Conservation (phyloP, 306 rosid genomes). For the Aeschynomene evenia region DNA sequence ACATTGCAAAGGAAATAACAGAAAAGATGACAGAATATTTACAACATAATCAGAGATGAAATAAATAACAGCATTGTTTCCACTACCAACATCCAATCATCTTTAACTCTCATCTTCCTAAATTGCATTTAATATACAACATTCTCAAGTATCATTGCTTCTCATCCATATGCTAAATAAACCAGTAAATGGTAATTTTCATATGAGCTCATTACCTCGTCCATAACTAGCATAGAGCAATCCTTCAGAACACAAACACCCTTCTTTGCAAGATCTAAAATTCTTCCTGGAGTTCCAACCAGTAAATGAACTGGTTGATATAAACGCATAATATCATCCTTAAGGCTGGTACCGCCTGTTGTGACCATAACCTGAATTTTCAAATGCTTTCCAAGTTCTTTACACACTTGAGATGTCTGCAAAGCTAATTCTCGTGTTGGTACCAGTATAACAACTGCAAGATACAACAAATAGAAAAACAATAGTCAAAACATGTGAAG, state of each 20-base stretch:
- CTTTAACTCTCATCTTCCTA: background rate
- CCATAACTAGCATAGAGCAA: conserved; percentile 94
- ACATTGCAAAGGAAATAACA: background rate
- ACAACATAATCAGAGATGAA: conserved; percentile 9
- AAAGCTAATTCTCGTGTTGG: conserved; percentile 97
- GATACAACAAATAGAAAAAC: conserved; percentile 12
- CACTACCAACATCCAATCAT: background rate
- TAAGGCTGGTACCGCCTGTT: conserved; percentile 96
- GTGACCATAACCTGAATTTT: conserved; percentile 96
- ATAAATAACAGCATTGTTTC: conserved; percentile 18
- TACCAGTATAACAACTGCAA: conserved; percentile 87
- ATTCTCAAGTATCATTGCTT: background rate
- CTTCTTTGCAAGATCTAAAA: conserved; percentile 92
- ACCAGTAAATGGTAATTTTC: conserved; percentile 8
- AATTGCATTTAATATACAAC: conserved; percentile 6
- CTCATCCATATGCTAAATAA: background rate
- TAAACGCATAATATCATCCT: conserved; percentile 96
- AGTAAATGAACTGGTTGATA: conserved; percentile 98
- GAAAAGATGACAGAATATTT: background rate
- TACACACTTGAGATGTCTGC: conserved; percentile 99
- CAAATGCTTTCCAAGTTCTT: conserved; percentile 96
- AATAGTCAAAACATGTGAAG: conserved; percentile 11
- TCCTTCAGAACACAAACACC: conserved; percentile 83
- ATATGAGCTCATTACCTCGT: conserved; percentile 61
- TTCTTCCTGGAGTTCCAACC: conserved; percentile 98